Evolutionary conservation across 371 early-diverging fungal species (phyloP), one percentile per base, ranked within the genome.

Genomic region (Mucor irregularis): DNA sequence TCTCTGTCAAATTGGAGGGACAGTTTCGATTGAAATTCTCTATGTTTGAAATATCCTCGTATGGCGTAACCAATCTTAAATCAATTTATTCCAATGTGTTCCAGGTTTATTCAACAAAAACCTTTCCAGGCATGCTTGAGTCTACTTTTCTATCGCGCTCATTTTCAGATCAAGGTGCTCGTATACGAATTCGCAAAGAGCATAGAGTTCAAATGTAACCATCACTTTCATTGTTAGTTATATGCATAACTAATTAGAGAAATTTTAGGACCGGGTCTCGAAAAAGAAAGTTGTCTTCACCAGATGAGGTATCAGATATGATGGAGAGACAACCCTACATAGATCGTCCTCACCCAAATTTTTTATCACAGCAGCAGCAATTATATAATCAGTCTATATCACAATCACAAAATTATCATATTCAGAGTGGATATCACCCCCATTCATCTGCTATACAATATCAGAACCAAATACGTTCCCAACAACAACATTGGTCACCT

Each of bases 161-260:
- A 19, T 93, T 95, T 77, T 92, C 95, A 16, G 92, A 93, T 49
- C 96, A 95, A 62, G 96, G 96, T 5, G 77, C 94, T 17, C 90
- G 92, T 56, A 91, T 96, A 33, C 82, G 93, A 29, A 90, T 94
- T 42, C 83, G 94, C 29, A 84, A 83, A 53, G 80, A 82, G 52
- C 61, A 60, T 57, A 42, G 64, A n/a, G 54, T 56, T 14, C 68
- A 64, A 64, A 53, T 61, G 68, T 68, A 64, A 60, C 45, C 17
- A 13, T 34, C 19, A 19, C 24, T 14, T 51, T 34, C 24, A 19
- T 25, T 33, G 17, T 37, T 21, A 14, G 24, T 30, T 29, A 28
- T 35, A 34, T 37, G 30, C 17, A 47, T 26, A 33, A 33, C 21
- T 6, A 21, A 22, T 42, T 46, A 16, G 28, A 31, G 13, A 29